A percentile compares a stretch with the other conserved stretches of the same genome.
Evolutionary conservation across 352 stramenopile species (phyloP).

Genomic region (Phytophthora cryptogea): DNA sequence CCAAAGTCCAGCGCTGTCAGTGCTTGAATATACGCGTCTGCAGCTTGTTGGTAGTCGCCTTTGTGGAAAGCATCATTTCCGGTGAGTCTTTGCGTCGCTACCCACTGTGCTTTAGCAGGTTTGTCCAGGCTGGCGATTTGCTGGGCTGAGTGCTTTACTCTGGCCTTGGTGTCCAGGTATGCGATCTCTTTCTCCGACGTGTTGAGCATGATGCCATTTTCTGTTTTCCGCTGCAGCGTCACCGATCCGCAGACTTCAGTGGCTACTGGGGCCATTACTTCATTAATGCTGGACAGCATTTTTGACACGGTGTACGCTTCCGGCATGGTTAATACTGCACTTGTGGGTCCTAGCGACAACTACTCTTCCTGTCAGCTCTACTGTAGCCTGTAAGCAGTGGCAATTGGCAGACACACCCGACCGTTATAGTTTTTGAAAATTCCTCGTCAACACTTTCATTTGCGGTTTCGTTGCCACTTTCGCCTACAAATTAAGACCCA

Average conservation of each 20-base stretch:
- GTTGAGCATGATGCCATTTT: slow-evolving; percentile 84
- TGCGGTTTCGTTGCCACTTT: slow-evolving; percentile 28
- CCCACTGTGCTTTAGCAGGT: slow-evolving; percentile 48
- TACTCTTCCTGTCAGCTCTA: background rate
- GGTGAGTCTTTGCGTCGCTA: slow-evolving; percentile 39
- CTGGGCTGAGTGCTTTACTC: slow-evolving; percentile 73
- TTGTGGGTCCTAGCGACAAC: slow-evolving; percentile 3
- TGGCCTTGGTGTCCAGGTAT: slow-evolving; percentile 74
- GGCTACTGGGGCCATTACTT: slow-evolving; percentile 72
- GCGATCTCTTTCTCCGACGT: slow-evolving; percentile 76
- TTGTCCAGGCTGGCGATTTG: slow-evolving; percentile 46
- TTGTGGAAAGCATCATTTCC: slow-evolving; percentile 64
- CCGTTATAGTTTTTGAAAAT: slow-evolving; percentile 24
- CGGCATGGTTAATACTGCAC: slow-evolving; percentile 26
- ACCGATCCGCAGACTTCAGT: slow-evolving; percentile 49
- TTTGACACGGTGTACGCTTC: slow-evolving; percentile 85
- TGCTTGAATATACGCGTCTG: slow-evolving; percentile 72
- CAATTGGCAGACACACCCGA: slow-evolving; percentile 19
- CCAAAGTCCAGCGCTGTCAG: slow-evolving; percentile 75
- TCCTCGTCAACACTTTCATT: slow-evolving; percentile 7
- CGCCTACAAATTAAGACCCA: slow-evolving; percentile 23
- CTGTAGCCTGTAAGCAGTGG: background rate
- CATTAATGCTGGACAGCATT: slow-evolving; percentile 84
- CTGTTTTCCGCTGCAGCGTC: slow-evolving; percentile 70
- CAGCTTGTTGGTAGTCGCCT: slow-evolving; percentile 50